Percentiles rank a stretch among this genome's conserved stretches.
phyloP scores from a whole-genome alignment of 176 grass and related monocot species.

The Poa pratensis region DNA sequence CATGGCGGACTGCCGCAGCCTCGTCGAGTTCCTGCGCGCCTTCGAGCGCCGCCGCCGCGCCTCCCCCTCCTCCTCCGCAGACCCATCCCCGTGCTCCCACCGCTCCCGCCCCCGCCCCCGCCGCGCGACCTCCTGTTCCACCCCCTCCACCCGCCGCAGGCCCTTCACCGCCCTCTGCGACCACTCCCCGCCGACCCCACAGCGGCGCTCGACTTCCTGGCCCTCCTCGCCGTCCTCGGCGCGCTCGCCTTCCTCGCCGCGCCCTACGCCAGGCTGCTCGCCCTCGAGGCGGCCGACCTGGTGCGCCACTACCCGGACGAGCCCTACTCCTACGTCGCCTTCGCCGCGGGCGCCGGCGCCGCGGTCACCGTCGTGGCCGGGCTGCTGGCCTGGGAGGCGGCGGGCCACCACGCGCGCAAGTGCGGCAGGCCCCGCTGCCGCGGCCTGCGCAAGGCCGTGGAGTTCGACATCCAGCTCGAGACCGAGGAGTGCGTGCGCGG shows the following conservation, averaged over 20 bases:
- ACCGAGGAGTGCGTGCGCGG: conserved; percentile 85
- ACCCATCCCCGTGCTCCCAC: conserved; percentile 3
- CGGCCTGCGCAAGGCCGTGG: conserved; percentile 74
- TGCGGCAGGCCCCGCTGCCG: conserved; percentile 80
- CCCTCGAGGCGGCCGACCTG: conserved; percentile 53
- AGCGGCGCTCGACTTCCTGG: conserved; percentile 61
- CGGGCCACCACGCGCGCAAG: conserved; percentile 60
- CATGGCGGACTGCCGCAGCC: conserved; percentile 90
- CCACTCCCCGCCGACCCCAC: conserved; percentile 59
- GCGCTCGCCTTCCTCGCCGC: conserved; percentile 56
- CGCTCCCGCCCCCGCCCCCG: conserved; percentile 38
- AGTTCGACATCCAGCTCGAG: conserved; percentile 93
- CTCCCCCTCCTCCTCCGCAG: background rate
- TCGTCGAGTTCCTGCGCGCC: conserved; percentile 88
- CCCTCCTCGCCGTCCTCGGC: conserved; percentile 58
- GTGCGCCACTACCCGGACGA: conserved; percentile 46
- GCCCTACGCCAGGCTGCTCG: conserved; percentile 57
- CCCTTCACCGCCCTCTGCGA: conserved; percentile 67
- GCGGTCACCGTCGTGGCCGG: conserved; percentile 44
- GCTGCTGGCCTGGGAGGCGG: conserved; percentile 67
- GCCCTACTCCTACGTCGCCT: conserved; percentile 49
- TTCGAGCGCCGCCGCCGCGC: conserved; percentile 63
- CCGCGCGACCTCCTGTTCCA: conserved; percentile 23
- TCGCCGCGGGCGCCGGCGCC: conserved; percentile 61
- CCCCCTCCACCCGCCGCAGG: conserved; percentile 36